These are phyloP conservation scores for Amanita subjunquillea DNA, from an alignment of 768 basidiomycete genomes.

Conservation along the genomic window DNA sequence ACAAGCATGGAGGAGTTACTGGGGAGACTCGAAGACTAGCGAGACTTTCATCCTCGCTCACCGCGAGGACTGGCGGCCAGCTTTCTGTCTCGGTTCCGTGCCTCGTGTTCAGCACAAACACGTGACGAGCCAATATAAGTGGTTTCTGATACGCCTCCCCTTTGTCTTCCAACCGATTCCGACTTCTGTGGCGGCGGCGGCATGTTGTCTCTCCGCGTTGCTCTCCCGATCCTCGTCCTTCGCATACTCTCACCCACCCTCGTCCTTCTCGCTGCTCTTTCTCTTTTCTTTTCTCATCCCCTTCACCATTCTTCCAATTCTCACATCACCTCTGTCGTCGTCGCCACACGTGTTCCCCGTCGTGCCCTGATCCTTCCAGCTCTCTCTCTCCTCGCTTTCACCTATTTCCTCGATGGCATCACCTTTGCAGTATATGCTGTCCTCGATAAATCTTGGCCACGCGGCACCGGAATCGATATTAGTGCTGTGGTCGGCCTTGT, in stretches of 20 bases:
- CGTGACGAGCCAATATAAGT: constrained; percentile 17
- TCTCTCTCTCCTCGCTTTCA: constrained; percentile 58
- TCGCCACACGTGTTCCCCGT: constrained; percentile 64
- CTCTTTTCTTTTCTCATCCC: constrained; percentile 43
- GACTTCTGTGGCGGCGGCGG: constrained; percentile 14
- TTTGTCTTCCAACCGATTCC: constrained; percentile 6
- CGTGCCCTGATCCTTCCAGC: constrained; percentile 63
- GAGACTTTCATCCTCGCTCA: too few relatives aligned
- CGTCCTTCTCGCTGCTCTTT: constrained; percentile 50
- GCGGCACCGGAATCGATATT: constrained; percentile 52
- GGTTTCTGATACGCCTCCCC: neutral
- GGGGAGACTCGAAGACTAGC: neutral
- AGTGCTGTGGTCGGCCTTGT: constrained; percentile 59
- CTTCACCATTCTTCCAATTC: constrained; percentile 39
- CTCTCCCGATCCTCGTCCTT: constrained; percentile 38
- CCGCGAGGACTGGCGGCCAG: too few relatives aligned
- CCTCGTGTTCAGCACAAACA: neutral
- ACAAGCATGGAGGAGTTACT: constrained; percentile 44
- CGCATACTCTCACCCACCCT: constrained; percentile 61
- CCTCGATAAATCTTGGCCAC: constrained; percentile 56
- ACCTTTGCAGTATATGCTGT: constrained; percentile 59
- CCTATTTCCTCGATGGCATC: constrained; percentile 71
- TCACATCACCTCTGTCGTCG: constrained; percentile 70
- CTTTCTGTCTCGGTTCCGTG: too few relatives aligned
- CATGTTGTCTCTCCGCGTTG: constrained; percentile 15